These are phyloP conservation scores for Coriolopsis trogii DNA, from an alignment of 1,284 basidiomycete species.

Conservation along the genomic window DNA sequence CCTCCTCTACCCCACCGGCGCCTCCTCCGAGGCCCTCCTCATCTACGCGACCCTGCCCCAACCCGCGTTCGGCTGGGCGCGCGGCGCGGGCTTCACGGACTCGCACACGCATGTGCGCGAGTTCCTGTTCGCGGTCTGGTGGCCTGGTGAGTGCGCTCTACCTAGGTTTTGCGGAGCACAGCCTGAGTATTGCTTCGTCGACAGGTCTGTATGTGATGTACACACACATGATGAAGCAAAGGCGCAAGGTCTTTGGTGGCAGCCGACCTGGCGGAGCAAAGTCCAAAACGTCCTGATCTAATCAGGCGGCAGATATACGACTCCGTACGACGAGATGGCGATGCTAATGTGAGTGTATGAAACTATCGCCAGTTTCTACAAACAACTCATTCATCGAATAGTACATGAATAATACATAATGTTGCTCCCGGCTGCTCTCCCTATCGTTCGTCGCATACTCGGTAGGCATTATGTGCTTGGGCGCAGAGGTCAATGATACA, in stretches of 20 bases:
- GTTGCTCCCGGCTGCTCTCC: neutral
- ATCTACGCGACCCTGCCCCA: conserved; percentile 75
- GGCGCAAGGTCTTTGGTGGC: conserved; percentile 73
- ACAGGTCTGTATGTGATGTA: conserved; percentile 86
- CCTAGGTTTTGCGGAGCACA: conserved; percentile 1
- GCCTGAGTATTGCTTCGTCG: conserved; percentile 6
- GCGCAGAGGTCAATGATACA: too few species aligned
- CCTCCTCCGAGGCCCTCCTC: conserved; percentile 87
- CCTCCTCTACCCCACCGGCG: conserved; percentile 91
- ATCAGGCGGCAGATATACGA: neutral
- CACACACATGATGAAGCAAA: conserved; percentile 87
- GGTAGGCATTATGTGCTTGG: too few species aligned
- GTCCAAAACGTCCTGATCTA: conserved; percentile 34
- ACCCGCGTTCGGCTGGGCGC: conserved; percentile 25
- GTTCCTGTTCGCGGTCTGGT: conserved; percentile 82
- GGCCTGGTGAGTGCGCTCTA: conserved; percentile 70
- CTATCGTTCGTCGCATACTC: too few species aligned
- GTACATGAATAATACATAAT: conserved; percentile 3
- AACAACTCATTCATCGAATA: too few species aligned
- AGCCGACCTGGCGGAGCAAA: conserved; percentile 32
- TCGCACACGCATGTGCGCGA: conserved; percentile 59
- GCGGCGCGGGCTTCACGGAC: conserved; percentile 38
- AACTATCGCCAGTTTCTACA: too few species aligned
- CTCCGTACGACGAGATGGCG: neutral
- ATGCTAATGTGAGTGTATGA: too few species aligned